Percentiles rank a stretch among this genome's conserved stretches.
Conservation (phyloP, 2,329 filamentous ascomycete species). For the Arthrobotrys sphaeroides region DNA sequence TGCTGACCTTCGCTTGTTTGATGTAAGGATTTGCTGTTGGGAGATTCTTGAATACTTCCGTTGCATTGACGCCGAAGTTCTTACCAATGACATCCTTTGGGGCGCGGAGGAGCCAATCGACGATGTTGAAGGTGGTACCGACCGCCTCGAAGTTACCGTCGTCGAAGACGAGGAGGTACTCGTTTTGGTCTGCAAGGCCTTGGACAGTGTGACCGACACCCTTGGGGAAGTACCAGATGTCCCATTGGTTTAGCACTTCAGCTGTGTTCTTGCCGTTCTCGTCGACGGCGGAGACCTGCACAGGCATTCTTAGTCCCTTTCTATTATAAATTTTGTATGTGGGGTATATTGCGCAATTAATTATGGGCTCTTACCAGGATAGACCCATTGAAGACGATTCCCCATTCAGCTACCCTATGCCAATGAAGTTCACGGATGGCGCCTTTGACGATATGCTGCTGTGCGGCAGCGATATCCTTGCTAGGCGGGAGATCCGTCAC, state of each 20-base stretch:
- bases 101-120: constrained; percentile 75
- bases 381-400: constrained; percentile 69
- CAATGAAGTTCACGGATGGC: constrained; percentile 74
- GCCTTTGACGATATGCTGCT: constrained; percentile 74
- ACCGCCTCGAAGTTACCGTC: constrained; percentile 73
- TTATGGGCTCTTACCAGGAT: constrained; percentile 61
- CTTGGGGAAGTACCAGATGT: constrained; percentile 76
- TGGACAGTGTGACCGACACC: constrained; percentile 72
- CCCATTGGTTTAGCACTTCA: constrained; percentile 69
- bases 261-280: constrained; percentile 69
- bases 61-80: constrained; percentile 72
- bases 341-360: background rate
- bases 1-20: constrained; percentile 67
- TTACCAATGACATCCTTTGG: constrained; percentile 71
- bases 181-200: constrained; percentile 73
- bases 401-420: constrained; percentile 76
- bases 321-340: background rate
- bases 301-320: background rate
- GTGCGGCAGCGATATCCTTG: constrained; percentile 73
- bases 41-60: constrained; percentile 68
- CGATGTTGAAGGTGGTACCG: constrained; percentile 75
- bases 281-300: constrained; percentile 68
- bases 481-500: constrained; percentile 73
- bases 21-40: constrained; percentile 71
- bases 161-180: constrained; percentile 74